Conservation (phyloP, 75 land plant genomes). For the Pseudotsuga menziesii region DNA sequence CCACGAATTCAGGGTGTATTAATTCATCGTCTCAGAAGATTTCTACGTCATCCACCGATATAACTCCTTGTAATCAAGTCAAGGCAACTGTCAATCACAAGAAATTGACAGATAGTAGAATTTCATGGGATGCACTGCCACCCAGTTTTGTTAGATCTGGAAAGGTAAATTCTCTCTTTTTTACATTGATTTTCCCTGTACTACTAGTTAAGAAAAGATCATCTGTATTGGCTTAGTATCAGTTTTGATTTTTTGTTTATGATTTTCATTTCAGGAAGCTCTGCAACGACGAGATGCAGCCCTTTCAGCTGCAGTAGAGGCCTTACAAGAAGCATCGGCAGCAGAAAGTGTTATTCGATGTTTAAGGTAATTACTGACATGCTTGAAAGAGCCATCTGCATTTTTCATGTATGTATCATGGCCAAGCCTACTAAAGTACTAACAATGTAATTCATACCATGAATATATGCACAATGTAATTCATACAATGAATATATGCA, state of each 20-base stretch:
- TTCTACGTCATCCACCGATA: not conserved
- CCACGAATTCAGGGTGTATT: not conserved
- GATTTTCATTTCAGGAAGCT: conserved; percentile 47
- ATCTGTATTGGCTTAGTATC: too few relatives aligned
- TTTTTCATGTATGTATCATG: too few relatives aligned
- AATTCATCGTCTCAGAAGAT: not conserved
- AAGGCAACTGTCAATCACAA: conserved; percentile 13
- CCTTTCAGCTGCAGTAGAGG: conserved; percentile 65
- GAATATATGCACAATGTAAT: too few relatives aligned
- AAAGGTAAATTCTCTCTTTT: not conserved
- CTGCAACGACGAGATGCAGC: conserved; percentile 67
- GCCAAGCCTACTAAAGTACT: too few relatives aligned
- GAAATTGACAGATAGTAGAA: conserved; percentile 6
- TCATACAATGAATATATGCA: too few relatives aligned
- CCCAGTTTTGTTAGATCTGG: conserved; percentile 7
- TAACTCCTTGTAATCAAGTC: conserved; percentile 2
- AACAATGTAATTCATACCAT: too few relatives aligned
- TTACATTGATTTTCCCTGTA: conserved; percentile 8
- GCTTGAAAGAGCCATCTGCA: not conserved
- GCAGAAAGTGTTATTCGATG: conserved; percentile 78
- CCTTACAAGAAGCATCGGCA: conserved; percentile 84
- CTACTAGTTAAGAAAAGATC: too few relatives aligned
- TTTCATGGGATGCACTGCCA: conserved; percentile 13
- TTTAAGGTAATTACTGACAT: conserved; percentile 46
- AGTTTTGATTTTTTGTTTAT: not conserved